phyloP scores from a whole-genome alignment of 2,329 filamentous ascomycete genomes.

The Hypoxylon sp. region DNA sequence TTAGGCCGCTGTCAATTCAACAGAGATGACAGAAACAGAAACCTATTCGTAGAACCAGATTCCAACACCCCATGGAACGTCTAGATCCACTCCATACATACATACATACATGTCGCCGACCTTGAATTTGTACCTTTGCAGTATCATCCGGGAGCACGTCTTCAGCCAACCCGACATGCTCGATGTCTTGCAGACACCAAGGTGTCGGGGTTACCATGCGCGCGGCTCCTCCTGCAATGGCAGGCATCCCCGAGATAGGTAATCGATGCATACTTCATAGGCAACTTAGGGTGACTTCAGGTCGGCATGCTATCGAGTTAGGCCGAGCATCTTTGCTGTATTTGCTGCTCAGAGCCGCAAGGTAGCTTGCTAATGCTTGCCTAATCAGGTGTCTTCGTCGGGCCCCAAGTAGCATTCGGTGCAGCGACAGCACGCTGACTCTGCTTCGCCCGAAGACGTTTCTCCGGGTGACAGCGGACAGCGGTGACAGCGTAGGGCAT shows the following conservation, averaged over 20 bases:
- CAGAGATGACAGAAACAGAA: neutral
- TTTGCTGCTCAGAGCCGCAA: constrained; percentile 34
- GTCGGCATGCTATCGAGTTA: constrained; percentile 1
- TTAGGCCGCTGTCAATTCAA: constrained; percentile 24
- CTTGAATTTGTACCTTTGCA: constrained; percentile 19
- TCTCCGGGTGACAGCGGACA: constrained; percentile 4
- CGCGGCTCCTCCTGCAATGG: constrained; percentile 37
- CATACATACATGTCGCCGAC: constrained; percentile 32
- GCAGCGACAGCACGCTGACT: constrained; percentile 22
- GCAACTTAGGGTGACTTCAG: neutral
- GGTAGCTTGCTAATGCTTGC: constrained; percentile 22
- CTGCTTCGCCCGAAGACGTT: constrained; percentile 24
- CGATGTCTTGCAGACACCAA: constrained; percentile 40
- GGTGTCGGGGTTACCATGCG: constrained; percentile 36
- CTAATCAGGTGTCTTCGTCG: constrained; percentile 27
- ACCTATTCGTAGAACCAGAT: constrained; percentile 39
- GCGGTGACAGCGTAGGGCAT: neutral
- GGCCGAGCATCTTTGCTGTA: neutral
- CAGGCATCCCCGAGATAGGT: constrained; percentile 29
- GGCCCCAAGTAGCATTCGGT: constrained; percentile 28
- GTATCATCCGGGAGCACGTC: constrained; percentile 33
- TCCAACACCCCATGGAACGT: constrained; percentile 13
- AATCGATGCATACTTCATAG: neutral
- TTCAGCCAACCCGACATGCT: constrained; percentile 36
- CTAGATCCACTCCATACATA: constrained; percentile 26